A percentile compares a stretch with the other conserved stretches of the same genome.
Conservation (phyloP, 2,329 filamentous ascomycete species). For the Exophiala lecanii-corni region DNA sequence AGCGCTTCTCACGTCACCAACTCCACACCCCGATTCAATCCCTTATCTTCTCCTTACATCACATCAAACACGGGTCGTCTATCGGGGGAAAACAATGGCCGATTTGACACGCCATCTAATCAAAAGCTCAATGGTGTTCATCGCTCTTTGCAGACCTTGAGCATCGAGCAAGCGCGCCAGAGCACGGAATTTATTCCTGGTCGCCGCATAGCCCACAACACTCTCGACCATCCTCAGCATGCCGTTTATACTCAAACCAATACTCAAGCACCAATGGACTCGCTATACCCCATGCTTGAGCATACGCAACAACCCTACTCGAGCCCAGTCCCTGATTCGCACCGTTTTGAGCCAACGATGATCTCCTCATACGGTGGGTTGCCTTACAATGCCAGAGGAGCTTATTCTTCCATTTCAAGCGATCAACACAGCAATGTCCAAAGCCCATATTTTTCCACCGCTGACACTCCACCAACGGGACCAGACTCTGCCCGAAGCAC, state of each 20-base stretch:
- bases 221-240: no score
- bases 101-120: not conserved
- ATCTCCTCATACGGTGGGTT: constrained; percentile 35
- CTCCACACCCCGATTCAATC: constrained; percentile 1
- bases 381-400: constrained; percentile 41
- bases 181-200: constrained; percentile 5
- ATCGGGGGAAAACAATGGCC: constrained; percentile 5
- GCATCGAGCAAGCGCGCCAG: constrained; percentile 8
- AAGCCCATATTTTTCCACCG: constrained; percentile 43
- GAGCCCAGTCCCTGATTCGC: not conserved
- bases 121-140: constrained; percentile 10
- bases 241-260: no score
- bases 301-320: not conserved
- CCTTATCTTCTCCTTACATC: constrained; percentile 3
- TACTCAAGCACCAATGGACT: not conserved
- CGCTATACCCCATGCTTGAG: not conserved
- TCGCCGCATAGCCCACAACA: constrained; percentile 3
- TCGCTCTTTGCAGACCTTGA: constrained; percentile 9
- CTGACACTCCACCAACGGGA: constrained; percentile 39
- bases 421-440: constrained; percentile 44
- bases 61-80: not conserved
- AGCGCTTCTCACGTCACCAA: not conserved
- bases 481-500: constrained; percentile 39
- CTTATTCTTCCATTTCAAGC: constrained; percentile 41
- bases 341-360: not conserved